Conservation (phyloP, 2,329 filamentous ascomycete species). For the Coniosporium tulheliwenetii region DNA sequence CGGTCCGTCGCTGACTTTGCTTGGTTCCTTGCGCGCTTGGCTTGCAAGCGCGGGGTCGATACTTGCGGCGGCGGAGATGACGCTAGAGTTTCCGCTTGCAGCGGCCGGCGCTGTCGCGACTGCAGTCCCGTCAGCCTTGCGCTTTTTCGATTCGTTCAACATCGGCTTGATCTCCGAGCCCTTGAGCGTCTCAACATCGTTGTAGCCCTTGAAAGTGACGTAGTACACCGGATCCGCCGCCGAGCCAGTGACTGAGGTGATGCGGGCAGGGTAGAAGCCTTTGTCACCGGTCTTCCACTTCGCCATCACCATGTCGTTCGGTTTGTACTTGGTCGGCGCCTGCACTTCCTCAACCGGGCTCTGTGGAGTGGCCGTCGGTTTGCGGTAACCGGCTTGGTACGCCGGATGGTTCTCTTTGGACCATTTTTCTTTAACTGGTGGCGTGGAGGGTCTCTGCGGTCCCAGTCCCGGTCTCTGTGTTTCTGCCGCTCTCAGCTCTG, state of each 20-base stretch:
- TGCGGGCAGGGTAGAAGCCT: conserved; percentile 78
- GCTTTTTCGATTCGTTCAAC: conserved; percentile 51
- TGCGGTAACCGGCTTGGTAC: conserved; percentile 44
- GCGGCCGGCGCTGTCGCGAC: conserved; percentile 24
- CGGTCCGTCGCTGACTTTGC: conserved; percentile 44
- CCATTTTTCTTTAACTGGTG: conserved; percentile 55
- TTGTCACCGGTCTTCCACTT: conserved; percentile 86
- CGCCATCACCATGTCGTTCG: conserved; percentile 81
- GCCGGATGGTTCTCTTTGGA: conserved; percentile 68
- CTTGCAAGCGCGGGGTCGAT: conserved; percentile 51
- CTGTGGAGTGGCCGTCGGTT: conserved; percentile 18
- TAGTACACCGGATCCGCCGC: conserved; percentile 83
- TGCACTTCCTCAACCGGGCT: conserved; percentile 15
- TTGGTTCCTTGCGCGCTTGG: conserved; percentile 47
- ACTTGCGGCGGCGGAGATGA: conserved; percentile 51
- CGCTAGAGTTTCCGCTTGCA: conserved; percentile 25
- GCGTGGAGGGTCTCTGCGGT: conserved; percentile 26
- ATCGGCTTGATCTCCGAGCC: conserved; percentile 74
- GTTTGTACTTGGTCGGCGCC: conserved; percentile 48
- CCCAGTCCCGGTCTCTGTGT: conserved; percentile 14
- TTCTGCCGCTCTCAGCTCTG: conserved; percentile 42
- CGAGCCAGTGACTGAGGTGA: conserved; percentile 86
- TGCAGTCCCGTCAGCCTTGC: conserved; percentile 69
- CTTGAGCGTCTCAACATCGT: conserved; percentile 60
- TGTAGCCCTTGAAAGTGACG: conserved; percentile 87